Evolutionary conservation across 2,329 filamentous ascomycete species (phyloP).

Genomic region (Aspergillus costaricaensis): DNA sequence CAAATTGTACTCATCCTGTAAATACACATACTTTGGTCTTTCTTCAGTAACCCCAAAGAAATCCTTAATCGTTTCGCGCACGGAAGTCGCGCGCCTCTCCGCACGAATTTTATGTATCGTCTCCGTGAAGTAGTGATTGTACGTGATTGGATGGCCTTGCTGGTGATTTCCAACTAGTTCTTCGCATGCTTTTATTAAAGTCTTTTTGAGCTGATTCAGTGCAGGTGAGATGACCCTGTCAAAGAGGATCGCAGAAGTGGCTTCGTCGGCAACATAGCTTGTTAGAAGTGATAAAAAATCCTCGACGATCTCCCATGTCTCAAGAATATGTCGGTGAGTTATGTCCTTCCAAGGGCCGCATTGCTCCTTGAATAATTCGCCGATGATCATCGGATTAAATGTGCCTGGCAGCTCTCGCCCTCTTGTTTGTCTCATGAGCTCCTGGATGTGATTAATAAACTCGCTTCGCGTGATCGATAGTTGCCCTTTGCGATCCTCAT

Average conservation of each 20-base stretch:
- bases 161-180: conserved; percentile 37
- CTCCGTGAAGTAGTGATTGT: conserved; percentile 41
- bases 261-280: conserved; percentile 26
- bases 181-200: conserved; percentile 44
- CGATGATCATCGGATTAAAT: conserved; percentile 62
- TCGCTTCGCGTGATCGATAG: conserved; percentile 30
- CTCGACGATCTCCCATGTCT: neutral
- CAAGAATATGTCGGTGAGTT: too few relatives aligned
- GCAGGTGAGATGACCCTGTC: conserved; percentile 44
- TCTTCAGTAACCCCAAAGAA: neutral
- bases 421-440: conserved; percentile 46
- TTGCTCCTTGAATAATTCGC: conserved; percentile 62
- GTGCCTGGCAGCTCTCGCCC: conserved; percentile 62
- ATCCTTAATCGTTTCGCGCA: neutral
- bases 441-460: conserved; percentile 45
- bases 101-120: conserved; percentile 30
- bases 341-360: conserved; percentile 55
- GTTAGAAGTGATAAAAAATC: conserved; percentile 40
- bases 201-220: conserved; percentile 44
- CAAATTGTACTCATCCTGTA: neutral
- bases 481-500: conserved; percentile 5
- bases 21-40: too few relatives aligned
- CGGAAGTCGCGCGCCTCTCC: neutral
- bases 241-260: conserved; percentile 43
- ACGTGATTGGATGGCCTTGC: conserved; percentile 36